Base-by-base conservation (phyloP, 2,329 filamentous ascomycete species). In the Aspergillus sp. region DNA sequence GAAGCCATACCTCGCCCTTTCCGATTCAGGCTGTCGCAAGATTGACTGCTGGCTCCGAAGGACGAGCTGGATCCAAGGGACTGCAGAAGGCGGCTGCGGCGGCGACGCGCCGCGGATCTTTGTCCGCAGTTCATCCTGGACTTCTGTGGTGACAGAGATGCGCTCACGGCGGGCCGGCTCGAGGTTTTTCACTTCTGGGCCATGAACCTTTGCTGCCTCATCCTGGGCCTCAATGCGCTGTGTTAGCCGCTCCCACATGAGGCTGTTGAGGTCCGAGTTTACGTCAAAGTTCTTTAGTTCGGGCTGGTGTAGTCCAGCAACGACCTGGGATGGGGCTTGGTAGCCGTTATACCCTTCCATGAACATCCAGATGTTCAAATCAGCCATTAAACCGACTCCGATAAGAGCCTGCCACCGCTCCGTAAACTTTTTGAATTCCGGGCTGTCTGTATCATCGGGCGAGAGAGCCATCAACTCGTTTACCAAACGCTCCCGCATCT, bases 261-360 rank as follows among this genome's bases (percentile, higher is more conserved):
- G 12, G 5, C 15, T n/a, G 2, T 14, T n/a, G 6, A 37, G 35
- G 4, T n/a, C 35, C 12, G 12, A 37, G 15, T 37, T 39, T 8
- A 52, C 52, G 3, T 6, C 17, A 3, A 14, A 2, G 15, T 15
- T 33, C 8, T 19, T 12, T 15, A 47, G 25, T 14, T 33, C 9
- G 7, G 45, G 43, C 33, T 40, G 41, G 49, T 62, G 57, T 9
- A 46, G 12, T 6, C 41, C 40, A 6, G 9, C 6, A 4, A 46
- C 17, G 9, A 53, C 17, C n/a, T 25, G 12, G 3, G 51, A 45
- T 5, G 39, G 23, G 6, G 41, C 5, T 6, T 39, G 40, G 19
- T 46, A 21, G 9, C 64, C 66, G 17, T 62, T 60, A 35, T 69
- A 70, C 4, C 65, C 67, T 8, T 66, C 25, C 66, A 69, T 69